A percentile compares a stretch with the other conserved stretches of the same genome.
phyloP scores from a whole-genome alignment of 495 filamentous ascomycete species.

The Glonium stellatum region DNA sequence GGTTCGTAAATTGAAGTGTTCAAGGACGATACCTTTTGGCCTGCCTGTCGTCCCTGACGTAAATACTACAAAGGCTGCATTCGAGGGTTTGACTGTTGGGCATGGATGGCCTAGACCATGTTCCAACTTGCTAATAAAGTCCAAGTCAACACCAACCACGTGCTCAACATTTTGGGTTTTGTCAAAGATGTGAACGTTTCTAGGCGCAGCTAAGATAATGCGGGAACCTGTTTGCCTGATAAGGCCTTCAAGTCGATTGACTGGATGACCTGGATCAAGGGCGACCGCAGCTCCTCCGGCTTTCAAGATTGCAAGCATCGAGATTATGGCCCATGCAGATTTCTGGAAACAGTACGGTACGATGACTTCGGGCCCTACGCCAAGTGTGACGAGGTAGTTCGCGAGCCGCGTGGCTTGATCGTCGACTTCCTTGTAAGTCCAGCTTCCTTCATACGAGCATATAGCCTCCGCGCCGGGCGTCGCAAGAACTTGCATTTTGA shows the following conservation, averaged over 20 bases:
- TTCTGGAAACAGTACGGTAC: slow-evolving; percentile 51
- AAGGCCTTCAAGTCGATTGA: slow-evolving; percentile 14
- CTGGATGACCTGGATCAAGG: slow-evolving; percentile 21
- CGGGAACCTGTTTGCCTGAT: slow-evolving; percentile 17
- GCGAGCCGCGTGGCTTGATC: slow-evolving; percentile 17
- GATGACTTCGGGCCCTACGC: slow-evolving; percentile 43
- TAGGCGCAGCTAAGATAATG: slow-evolving; percentile 13
- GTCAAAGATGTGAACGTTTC: slow-evolving; percentile 7
- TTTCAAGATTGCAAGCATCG: slow-evolving; percentile 37
- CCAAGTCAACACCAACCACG: slow-evolving; percentile 3
- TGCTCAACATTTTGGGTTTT: slow-evolving; percentile 7
- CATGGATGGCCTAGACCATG: background rate
- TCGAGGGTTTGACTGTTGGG: slow-evolving; percentile 10
- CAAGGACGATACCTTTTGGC: slow-evolving; percentile 31
- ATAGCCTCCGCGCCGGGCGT: slow-evolving; percentile 18
- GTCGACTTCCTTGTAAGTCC: slow-evolving; percentile 20
- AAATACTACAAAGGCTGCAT: slow-evolving; percentile 26
- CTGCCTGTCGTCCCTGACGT: slow-evolving; percentile 25
- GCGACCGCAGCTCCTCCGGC: slow-evolving; percentile 33
- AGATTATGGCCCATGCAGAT: slow-evolving; percentile 40
- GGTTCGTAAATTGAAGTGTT: slow-evolving; percentile 8
- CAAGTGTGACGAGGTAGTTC: slow-evolving; percentile 22
- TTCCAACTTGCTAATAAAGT: slow-evolving; percentile 3
- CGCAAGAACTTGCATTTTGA: slow-evolving; percentile 9
- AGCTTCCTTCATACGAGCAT: slow-evolving; percentile 14